Evolutionary conservation across 805 yeast species (phyloP).

Genomic region (Candida stauntonica): DNA sequence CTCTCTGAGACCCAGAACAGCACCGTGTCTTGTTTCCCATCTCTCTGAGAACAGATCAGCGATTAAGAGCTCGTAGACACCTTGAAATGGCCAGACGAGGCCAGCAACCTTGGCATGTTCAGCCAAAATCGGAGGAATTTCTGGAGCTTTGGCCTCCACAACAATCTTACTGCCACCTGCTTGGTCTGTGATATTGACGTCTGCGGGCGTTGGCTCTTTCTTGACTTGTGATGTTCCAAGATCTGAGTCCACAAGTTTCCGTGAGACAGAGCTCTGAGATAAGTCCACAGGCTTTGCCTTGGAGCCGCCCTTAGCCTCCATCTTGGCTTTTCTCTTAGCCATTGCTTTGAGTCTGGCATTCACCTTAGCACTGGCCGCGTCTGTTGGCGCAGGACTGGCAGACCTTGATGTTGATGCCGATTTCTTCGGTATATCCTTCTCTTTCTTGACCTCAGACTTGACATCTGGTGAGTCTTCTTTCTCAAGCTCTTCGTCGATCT

Average conservation of each 20-base stretch:
- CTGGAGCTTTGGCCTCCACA: constrained; percentile 69
- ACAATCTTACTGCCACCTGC: constrained; percentile 78
- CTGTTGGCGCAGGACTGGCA: constrained; percentile 7
- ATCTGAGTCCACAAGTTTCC: constrained; percentile 40
- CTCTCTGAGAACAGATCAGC: constrained; percentile 75
- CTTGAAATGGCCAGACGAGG: constrained; percentile 90
- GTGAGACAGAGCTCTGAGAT: constrained; percentile 65
- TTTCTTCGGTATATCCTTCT: background rate
- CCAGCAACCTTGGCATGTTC: constrained; percentile 70
- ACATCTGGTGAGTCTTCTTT: constrained; percentile 12
- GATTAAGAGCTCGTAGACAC: constrained; percentile 76
- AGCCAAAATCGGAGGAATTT: constrained; percentile 60
- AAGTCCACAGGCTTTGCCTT: constrained; percentile 54
- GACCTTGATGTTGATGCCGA: constrained; percentile 7
- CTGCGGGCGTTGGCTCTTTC: constrained; percentile 22
- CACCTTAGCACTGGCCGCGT: constrained; percentile 12
- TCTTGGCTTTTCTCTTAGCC: constrained; percentile 89
- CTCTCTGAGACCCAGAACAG: constrained; percentile 88
- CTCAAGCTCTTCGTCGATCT: constrained; percentile 24
- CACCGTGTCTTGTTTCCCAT: constrained; percentile 97
- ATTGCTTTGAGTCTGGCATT: constrained; percentile 86
- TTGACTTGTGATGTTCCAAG: constrained; percentile 13
- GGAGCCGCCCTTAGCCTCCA: constrained; percentile 50
- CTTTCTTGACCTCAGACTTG: constrained; percentile 7
- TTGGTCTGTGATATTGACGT: constrained; percentile 68